A percentile compares a stretch with the other conserved stretches of the same genome.
Evolutionary conservation across 2,329 filamentous ascomycete species (phyloP).

Genomic region (Chaetomiaceae sp.): DNA sequence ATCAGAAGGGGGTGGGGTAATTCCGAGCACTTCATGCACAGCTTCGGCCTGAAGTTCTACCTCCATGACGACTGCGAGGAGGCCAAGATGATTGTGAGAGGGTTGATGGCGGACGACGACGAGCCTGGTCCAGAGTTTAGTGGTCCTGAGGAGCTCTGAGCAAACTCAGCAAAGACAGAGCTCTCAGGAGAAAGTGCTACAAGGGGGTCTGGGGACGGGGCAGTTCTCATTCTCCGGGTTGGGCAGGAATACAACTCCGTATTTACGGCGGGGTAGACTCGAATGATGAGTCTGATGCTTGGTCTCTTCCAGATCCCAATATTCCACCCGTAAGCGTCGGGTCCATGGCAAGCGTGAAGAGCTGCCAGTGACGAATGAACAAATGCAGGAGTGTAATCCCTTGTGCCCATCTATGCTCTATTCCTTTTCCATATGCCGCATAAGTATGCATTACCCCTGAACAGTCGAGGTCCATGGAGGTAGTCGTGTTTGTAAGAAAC

Average conservation of each 20-base stretch:
- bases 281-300: neutral
- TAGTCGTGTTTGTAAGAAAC: neutral
- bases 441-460: neutral
- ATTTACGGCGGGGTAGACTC: neutral
- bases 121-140: too few species aligned
- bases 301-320: neutral
- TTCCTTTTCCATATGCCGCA: neutral
- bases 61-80: too few species aligned
- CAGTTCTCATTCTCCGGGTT: neutral
- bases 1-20: too few species aligned
- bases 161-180: too few species aligned
- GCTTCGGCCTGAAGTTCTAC: too few species aligned
- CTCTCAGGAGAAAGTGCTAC: neutral
- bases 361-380: too few species aligned
- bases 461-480: neutral
- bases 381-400: neutral
- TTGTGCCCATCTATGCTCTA: neutral
- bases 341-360: neutral
- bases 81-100: too few species aligned
- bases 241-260: neutral
- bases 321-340: neutral
- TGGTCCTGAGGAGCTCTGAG: too few species aligned
- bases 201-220: neutral
- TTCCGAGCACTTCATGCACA: too few species aligned
- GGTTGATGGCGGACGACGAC: too few species aligned